Conservation (phyloP, 371 early-diverging fungal genomes). For the Rhizopus arrhizus region DNA sequence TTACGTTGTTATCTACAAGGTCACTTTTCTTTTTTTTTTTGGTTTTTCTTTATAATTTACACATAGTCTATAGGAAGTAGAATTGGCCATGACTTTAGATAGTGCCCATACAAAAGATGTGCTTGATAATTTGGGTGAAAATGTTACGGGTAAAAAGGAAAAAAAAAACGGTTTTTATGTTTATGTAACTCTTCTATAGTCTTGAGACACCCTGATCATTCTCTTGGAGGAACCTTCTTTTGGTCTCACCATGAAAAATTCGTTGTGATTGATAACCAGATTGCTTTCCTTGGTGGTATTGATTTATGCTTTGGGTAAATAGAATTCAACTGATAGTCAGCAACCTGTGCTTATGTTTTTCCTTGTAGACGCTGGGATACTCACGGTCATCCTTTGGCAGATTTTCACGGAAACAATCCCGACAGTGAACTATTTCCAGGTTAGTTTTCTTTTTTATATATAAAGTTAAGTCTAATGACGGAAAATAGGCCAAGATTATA, state of each 20-base stretch:
- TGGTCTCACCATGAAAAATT: slow-evolving; percentile 75
- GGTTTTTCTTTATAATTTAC: neutral
- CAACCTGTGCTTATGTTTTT: neutral
- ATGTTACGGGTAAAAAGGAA: slow-evolving; percentile 62
- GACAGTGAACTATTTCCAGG: slow-evolving; percentile 46
- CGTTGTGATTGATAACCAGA: slow-evolving; percentile 76
- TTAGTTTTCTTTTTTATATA: slow-evolving; percentile 19
- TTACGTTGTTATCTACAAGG: slow-evolving; percentile 69
- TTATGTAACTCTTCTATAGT: slow-evolving; percentile 44
- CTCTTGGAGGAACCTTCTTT: slow-evolving; percentile 69
- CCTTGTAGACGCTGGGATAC: slow-evolving; percentile 77
- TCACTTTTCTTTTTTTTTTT: neutral
- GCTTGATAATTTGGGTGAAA: slow-evolving; percentile 72
- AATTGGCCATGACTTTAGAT: slow-evolving; percentile 74
- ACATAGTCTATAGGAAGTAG: slow-evolving; percentile 61
- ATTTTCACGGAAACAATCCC: slow-evolving; percentile 44
- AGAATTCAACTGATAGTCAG: neutral
- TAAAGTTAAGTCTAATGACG: neutral
- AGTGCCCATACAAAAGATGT: slow-evolving; percentile 78
- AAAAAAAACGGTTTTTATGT: slow-evolving; percentile 24
- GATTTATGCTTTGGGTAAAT: slow-evolving; percentile 83
- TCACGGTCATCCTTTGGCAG: slow-evolving; percentile 74
- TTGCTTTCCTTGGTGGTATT: slow-evolving; percentile 91
- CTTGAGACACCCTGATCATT: slow-evolving; percentile 82
- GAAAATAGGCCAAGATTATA: slow-evolving; percentile 81